These are phyloP conservation scores for Annulohypoxylon bovei DNA, from an alignment of 495 filamentous ascomycete species.

Conservation along the genomic window DNA sequence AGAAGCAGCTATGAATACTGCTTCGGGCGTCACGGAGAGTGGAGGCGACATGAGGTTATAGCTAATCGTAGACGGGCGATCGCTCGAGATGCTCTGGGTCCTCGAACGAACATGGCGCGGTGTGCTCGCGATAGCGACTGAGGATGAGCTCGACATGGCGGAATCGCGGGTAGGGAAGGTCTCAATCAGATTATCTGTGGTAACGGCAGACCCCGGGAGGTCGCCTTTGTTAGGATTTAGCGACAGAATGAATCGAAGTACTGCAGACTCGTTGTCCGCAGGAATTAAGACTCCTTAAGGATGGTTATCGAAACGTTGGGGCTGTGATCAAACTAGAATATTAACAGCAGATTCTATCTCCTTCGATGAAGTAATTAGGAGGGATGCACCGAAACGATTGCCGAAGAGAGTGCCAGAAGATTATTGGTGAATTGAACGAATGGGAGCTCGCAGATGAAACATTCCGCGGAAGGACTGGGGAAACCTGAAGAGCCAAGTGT, in stretches of 20 bases:
- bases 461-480: slow-evolving; percentile 40
- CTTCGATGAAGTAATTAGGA: slow-evolving; percentile 11
- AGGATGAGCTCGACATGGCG: slow-evolving; percentile 54
- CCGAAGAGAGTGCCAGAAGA: slow-evolving; percentile 26
- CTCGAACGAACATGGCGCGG: slow-evolving; percentile 53
- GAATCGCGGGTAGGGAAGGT: slow-evolving; percentile 46
- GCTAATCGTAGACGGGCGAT: slow-evolving; percentile 60
- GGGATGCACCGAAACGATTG: slow-evolving; percentile 29
- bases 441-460: slow-evolving; percentile 41
- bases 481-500: slow-evolving; percentile 27
- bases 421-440: slow-evolving; percentile 32
- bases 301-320: slow-evolving; percentile 17
- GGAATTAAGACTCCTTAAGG: slow-evolving; percentile 15
- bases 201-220: slow-evolving; percentile 42
- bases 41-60: slow-evolving; percentile 68
- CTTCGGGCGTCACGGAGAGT: slow-evolving; percentile 74
- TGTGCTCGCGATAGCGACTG: slow-evolving; percentile 48
- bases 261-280: slow-evolving; percentile 33
- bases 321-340: slow-evolving; percentile 23
- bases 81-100: slow-evolving; percentile 65
- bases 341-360: slow-evolving; percentile 30
- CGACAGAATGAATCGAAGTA: slow-evolving; percentile 39
- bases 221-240: slow-evolving; percentile 36
- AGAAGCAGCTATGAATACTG: slow-evolving; percentile 88
- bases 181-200: slow-evolving; percentile 43